These are phyloP conservation scores for Calocybe indica DNA, from an alignment of 768 basidiomycete genomes.

Conservation along the genomic window DNA sequence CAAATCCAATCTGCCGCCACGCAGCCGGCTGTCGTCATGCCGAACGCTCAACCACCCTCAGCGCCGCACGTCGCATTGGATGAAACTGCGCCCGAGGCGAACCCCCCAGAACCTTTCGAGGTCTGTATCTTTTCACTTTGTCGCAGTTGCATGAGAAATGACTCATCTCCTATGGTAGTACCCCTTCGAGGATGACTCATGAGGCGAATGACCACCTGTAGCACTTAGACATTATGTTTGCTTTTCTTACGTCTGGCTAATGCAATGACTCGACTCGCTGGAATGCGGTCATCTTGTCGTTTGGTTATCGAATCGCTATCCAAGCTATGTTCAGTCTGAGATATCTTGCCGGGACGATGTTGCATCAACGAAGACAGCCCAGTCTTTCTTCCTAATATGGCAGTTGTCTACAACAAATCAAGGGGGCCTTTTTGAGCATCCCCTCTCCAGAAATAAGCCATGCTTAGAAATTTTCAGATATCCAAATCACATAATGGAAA, in stretches of 20 bases:
- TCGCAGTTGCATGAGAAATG: constrained; percentile 1
- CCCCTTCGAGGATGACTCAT: constrained; percentile 67
- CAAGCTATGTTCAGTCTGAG: too few relatives aligned
- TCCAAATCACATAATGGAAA: too few relatives aligned
- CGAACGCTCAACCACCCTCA: constrained; percentile 21
- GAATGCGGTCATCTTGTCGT: background rate
- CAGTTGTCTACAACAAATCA: too few relatives aligned
- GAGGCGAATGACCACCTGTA: constrained; percentile 13
- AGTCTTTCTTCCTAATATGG: too few relatives aligned
- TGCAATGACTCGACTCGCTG: background rate
- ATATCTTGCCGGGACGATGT: too few relatives aligned
- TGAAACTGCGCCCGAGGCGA: constrained; percentile 66
- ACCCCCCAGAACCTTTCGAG: constrained; percentile 79
- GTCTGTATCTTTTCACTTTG: constrained; percentile 33
- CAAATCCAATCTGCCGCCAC: constrained; percentile 19
- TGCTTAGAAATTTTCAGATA: too few relatives aligned
- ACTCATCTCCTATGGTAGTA: constrained; percentile 42
- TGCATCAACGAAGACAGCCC: too few relatives aligned
- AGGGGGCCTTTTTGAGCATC: too few relatives aligned
- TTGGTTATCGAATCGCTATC: too few relatives aligned
- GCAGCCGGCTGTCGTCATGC: constrained; percentile 15
- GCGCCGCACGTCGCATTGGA: constrained; percentile 63
- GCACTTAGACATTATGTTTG: background rate
- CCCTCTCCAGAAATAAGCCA: too few relatives aligned
- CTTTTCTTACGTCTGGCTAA: background rate